Percentiles rank a stretch among this genome's conserved stretches.
Evolutionary conservation across 2,329 filamentous ascomycete genomes (phyloP).

Genomic region (Cordyceps farinosa): DNA sequence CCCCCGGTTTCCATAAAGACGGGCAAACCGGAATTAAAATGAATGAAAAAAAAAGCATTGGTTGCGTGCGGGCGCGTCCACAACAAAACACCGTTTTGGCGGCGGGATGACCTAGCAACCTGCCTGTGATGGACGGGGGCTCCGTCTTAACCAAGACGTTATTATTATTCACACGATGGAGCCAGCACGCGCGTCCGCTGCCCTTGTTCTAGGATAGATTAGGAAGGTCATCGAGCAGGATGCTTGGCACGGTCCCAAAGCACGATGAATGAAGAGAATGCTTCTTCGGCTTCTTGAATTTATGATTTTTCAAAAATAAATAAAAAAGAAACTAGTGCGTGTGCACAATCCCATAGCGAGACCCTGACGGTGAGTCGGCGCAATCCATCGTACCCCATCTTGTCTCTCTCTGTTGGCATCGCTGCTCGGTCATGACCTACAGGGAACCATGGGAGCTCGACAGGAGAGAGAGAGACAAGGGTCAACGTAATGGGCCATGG

Average conservation of each 20-base stretch:
- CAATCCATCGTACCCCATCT: background rate
- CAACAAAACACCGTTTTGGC: too few species aligned
- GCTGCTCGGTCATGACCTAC: background rate
- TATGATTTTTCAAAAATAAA: too few species aligned
- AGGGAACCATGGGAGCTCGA: background rate
- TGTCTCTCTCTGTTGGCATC: background rate
- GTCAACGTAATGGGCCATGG: slow-evolving; percentile 5
- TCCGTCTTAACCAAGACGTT: background rate
- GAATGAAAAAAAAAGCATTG: too few species aligned
- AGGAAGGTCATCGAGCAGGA: background rate
- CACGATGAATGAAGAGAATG: too few species aligned
- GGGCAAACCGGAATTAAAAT: too few species aligned
- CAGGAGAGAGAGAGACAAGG: background rate
- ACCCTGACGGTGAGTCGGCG: background rate
- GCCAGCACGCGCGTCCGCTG: background rate
- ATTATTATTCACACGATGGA: slow-evolving; percentile 6
- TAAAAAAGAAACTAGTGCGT: background rate
- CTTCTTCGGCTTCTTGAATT: too few species aligned
- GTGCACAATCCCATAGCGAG: background rate
- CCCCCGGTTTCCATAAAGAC: too few species aligned
- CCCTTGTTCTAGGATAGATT: background rate
- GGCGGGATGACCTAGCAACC: too few species aligned
- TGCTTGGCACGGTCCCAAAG: background rate
- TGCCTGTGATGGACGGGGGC: background rate
- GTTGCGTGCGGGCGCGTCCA: too few species aligned